Base-by-base conservation (phyloP, 129 eudicot genomes). In the Pulicaria dysenterica region DNA sequence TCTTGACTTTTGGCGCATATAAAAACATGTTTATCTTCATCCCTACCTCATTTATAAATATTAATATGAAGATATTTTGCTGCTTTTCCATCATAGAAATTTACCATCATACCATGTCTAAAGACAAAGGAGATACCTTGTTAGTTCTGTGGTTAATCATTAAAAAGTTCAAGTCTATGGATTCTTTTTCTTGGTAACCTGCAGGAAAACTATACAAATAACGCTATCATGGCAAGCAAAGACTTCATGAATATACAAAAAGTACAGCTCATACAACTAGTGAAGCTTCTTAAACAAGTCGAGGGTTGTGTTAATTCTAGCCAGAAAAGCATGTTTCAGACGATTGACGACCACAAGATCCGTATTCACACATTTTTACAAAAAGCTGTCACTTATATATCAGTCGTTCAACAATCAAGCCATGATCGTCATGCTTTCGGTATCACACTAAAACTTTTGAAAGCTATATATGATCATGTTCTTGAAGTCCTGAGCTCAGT, bases 221-320 rank as follows among this genome's bases (percentile, higher is more conserved):
- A 53, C 6, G 94, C 86, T 9, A 83, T 80, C 24, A 78, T 51
- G 45, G 86, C 83, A 40, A 82, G 90, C 82, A 83, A 85, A 61
- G 93, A 90, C 76, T 78, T 90, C n/a, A 19, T 82, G 16, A 76
- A 79, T 45, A 83, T 80, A 81, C 95, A 87, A 80, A 82, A 72
- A 64, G 43, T 50, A 49, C 90, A 87, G 75, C 82, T 90, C 34
- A 71, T 73, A 11, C 88, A 90, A 63, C 58, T 90, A 48, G 51
- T 87, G 44, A 76, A 79, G 76, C 79, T 85, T 73, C 90, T 90
- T 12, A 82, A 65, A 76, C 80, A 85, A 73, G 85, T 87, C 24
- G 88, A 90, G 60, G 61, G 66, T 55, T 77, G 87, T 38, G 86
- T 84, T 58, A 86, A 84, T 70, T 81, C 84, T 14, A 90, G 89